Base-by-base conservation (phyloP, 257 asterid species). In the Fraxinus americana region DNA sequence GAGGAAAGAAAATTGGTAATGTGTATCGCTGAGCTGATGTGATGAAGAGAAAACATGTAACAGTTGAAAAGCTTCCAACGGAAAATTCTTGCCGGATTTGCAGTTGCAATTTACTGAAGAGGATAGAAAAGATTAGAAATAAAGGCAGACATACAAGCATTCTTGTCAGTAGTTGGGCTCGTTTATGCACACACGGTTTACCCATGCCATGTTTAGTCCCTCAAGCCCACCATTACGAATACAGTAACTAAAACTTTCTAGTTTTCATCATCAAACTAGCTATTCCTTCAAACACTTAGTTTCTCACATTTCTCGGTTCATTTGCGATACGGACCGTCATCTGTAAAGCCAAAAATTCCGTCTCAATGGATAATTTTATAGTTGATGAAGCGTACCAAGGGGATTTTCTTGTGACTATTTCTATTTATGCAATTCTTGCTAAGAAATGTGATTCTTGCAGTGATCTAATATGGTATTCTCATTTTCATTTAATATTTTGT, bases 21-120 rank as follows among this genome's bases (percentile, higher is more conserved):
- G 80, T 79, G 68, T 85, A 88, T 76, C 88, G 89, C 84, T 66
- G 75, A 76, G 80, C 82, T 91, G 93, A 89, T 87, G 79, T 71
- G 88, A 83, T 83, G 88, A 94, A 92, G 97, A 83, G 94, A 84
- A 89, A 87, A 93, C 87, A 85, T 43, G 68, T 71, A 77, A 67
- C 89, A 89, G 90, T 82, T 63, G 76, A 79, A 90, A 94, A 92
- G 97, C 86, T 93, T 88, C 83, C 34, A 79, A 80, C 78, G 84
- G 89, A 88, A 88, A 86, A 75, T 83, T 88, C 85, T 88, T 89
- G 89, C 90, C 86, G 90, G 88, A 85, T 84, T 82, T 79, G 80
- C 82, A 71, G 83, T 79, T 66, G 69, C 79, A 82, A 67, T 75
- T 75, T 73, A 77, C 54, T 25, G 66, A 74, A 54, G 71, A 29